Base-by-base conservation (phyloP, 345 rosid species). In the Linum usitatissimum region DNA sequence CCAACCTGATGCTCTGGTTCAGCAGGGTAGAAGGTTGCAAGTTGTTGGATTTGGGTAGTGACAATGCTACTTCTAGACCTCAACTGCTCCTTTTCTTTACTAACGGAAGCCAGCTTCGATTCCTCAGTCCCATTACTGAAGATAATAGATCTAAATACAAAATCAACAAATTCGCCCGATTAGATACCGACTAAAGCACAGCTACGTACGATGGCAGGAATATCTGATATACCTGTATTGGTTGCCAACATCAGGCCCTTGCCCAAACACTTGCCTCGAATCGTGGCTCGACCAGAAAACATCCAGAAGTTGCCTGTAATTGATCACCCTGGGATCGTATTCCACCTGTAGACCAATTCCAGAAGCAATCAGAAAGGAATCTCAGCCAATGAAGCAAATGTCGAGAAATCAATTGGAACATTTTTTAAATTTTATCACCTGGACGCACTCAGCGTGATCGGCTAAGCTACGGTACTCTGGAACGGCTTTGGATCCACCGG, bases 181-280 rank as follows among this genome's bases (percentile, higher is more conserved):
- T 10, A 45, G 10, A 45, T 15, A 6, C 51, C 10, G 51, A 45
- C 3, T 6, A 45, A 45, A 45, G 17, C 15, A 15, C 51, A 45
- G 15, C 51, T 45, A 10, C 14, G 14, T 3, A 45, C 51, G 15
- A 45, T 15, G 51, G 51, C 51, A 15, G 51, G 17, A 45, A 4
- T 2, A 10, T 48, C 36, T 57, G 30, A 3, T 6, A 66, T 70
- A 87, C 99, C 97, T 92, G 80, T 92, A 92, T 49, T 92, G 97
- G 62, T 71, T 71, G 59, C 99, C 99, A 30, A 90, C 97, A 71
- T 93, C 99, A 66, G 97, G 99, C 71, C 97, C 99, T 71, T 92
- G 96, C 23, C 99, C 97, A 77, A 85, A 87, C 6, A 84, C 93
- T 74, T 92, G 96, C 70, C 93, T 80, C 0, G 91, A 81, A 84